Conservation (phyloP, 306 rosid species). For the Glycyrrhiza uralensis region DNA sequence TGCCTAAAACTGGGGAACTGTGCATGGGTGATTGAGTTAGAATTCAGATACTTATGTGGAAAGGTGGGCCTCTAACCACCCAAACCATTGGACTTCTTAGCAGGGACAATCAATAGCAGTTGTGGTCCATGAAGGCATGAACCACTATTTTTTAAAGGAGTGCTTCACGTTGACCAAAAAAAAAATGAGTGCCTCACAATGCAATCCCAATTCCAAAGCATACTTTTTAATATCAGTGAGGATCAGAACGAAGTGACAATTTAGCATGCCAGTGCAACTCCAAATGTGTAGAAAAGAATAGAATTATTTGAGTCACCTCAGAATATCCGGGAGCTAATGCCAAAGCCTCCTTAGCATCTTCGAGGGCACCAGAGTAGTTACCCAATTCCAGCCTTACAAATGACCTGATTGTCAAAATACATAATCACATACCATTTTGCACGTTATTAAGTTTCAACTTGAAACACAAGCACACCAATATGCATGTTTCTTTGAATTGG, state of each 20-base stretch:
- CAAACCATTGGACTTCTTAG: too few species aligned
- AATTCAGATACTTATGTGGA: too few species aligned
- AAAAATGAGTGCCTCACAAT: too few species aligned
- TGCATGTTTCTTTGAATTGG: background rate
- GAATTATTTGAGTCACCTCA: slow-evolving; percentile 52
- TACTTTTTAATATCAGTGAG: background rate
- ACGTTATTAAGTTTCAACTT: background rate
- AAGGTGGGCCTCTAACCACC: too few species aligned
- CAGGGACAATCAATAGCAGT: too few species aligned
- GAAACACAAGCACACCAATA: background rate
- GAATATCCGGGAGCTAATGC: slow-evolving; percentile 51
- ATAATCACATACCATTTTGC: background rate
- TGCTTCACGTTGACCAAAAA: too few species aligned
- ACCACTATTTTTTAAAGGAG: too few species aligned
- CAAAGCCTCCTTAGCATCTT: slow-evolving; percentile 71
- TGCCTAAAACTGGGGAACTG: slow-evolving; percentile 1
- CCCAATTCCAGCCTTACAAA: slow-evolving; percentile 60
- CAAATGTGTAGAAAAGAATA: background rate
- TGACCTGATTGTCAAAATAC: slow-evolving; percentile 53
- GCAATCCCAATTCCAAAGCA: slow-evolving; percentile 12
- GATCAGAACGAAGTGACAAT: background rate
- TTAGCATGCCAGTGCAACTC: slow-evolving; percentile 8
- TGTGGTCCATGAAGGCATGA: too few species aligned
- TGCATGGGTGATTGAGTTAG: background rate
- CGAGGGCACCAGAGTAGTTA: slow-evolving; percentile 64